Conservation (phyloP, 2,329 filamentous ascomycete genomes). For the Chalara sp. region DNA sequence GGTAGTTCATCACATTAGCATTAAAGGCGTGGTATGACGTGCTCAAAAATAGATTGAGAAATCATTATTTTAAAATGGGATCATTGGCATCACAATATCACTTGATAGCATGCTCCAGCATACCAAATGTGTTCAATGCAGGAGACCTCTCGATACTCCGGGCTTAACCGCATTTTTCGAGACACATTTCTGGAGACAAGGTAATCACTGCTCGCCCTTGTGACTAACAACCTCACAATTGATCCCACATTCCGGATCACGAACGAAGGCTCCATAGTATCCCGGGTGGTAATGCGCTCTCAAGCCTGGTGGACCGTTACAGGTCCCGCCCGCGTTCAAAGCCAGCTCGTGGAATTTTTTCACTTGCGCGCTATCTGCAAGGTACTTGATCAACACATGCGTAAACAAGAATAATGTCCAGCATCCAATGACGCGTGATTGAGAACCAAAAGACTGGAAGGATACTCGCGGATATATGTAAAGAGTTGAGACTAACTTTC, state of each 20-base stretch:
- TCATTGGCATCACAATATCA: too few relatives aligned
- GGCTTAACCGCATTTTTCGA: too few relatives aligned
- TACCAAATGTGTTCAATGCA: too few relatives aligned
- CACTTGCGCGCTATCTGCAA: constrained; percentile 11
- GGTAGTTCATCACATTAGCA: too few relatives aligned
- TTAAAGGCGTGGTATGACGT: too few relatives aligned
- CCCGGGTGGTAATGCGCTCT: constrained; percentile 9
- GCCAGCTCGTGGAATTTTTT: constrained; percentile 9
- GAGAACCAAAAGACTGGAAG: not conserved
- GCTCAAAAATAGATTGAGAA: too few relatives aligned
- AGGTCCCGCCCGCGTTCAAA: constrained; percentile 11
- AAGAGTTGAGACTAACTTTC: constrained; percentile 5
- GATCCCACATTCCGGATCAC: constrained; percentile 9
- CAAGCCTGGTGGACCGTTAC: constrained; percentile 12
- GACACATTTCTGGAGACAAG: too few relatives aligned
- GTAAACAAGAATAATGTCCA: too few relatives aligned
- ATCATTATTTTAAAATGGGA: too few relatives aligned
- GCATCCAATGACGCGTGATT: too few relatives aligned
- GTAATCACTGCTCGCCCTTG: not conserved
- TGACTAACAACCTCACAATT: constrained; percentile 14
- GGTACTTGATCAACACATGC: not conserved
- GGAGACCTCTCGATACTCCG: too few relatives aligned
- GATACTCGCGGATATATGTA: not conserved
- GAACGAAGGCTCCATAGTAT: constrained; percentile 15
- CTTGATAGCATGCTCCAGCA: too few relatives aligned